These are phyloP conservation scores for Epichloe brachyelytri DNA, from an alignment of 2,329 filamentous ascomycete genomes.

Conservation along the genomic window DNA sequence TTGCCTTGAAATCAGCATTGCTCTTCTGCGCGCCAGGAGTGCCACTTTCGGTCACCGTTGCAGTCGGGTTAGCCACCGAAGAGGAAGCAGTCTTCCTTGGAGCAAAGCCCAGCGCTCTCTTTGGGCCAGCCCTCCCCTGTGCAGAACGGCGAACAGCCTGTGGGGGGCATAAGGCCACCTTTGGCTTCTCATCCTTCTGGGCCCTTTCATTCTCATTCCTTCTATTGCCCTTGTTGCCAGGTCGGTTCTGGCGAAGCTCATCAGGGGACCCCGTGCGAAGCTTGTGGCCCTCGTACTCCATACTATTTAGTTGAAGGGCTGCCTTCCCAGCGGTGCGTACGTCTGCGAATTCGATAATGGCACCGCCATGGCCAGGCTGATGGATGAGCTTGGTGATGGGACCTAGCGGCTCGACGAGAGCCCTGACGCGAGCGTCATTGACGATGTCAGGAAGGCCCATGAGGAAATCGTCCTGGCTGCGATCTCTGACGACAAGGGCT, in stretches of 20 bases:
- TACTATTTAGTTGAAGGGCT: constrained; percentile 42
- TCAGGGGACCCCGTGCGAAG: constrained; percentile 41
- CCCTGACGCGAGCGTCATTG: constrained; percentile 70
- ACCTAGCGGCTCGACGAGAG: constrained; percentile 59
- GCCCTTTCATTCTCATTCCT: constrained; percentile 8
- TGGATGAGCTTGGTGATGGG: constrained; percentile 63
- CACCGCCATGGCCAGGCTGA: constrained; percentile 70
- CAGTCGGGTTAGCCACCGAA: constrained; percentile 8
- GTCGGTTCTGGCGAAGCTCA: constrained; percentile 41
- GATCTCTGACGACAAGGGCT: constrained; percentile 35
- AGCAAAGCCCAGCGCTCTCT: constrained; percentile 31
- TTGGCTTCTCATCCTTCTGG: constrained; percentile 7
- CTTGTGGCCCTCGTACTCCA: constrained; percentile 39
- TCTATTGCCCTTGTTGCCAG: constrained; percentile 21
- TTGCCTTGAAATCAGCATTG: constrained; percentile 46
- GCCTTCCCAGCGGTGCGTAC: constrained; percentile 60
- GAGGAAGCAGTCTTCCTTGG: constrained; percentile 12
- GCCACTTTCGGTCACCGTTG: constrained; percentile 12
- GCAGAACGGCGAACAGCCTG: constrained; percentile 29
- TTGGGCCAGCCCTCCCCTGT: constrained; percentile 26
- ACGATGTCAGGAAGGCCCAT: constrained; percentile 85
- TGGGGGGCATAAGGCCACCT: constrained; percentile 28
- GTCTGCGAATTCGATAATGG: constrained; percentile 70
- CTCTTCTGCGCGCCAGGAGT: constrained; percentile 27
- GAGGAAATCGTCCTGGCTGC: constrained; percentile 63